Percentiles rank a stretch among this genome's conserved stretches.
phyloP scores from a whole-genome alignment of 768 basidiomycete genomes.

The Inosperma sp. region DNA sequence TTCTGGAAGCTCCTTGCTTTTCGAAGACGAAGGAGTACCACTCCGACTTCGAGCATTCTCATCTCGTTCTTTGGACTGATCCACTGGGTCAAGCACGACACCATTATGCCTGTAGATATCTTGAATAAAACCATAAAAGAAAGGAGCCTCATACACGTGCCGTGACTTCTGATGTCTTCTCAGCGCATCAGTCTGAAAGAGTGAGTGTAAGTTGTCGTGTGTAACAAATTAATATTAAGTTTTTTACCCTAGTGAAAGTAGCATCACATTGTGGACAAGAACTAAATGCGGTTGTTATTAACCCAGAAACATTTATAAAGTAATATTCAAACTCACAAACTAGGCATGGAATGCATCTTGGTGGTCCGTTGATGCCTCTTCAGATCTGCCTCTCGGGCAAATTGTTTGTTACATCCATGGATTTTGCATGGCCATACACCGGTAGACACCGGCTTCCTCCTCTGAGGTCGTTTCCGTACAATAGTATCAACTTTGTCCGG shows the following conservation, averaged over 20 bases:
- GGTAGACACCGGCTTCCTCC: constrained; percentile 47
- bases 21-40: constrained; percentile 40
- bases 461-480: not conserved
- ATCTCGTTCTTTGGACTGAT: constrained; percentile 28
- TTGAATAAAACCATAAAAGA: constrained; percentile 1
- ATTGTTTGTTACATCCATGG: constrained; percentile 76
- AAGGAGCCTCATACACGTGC: constrained; percentile 32
- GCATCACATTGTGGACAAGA: constrained; percentile 78
- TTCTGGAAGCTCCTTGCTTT: constrained; percentile 37
- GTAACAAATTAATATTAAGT: constrained; percentile 22
- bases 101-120: constrained; percentile 54
- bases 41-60: constrained; percentile 46
- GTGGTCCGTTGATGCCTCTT: constrained; percentile 80
- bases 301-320: constrained; percentile 6
- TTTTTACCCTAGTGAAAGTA: constrained; percentile 66
- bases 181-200: constrained; percentile 68
- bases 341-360: constrained; percentile 68
- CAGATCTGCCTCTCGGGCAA: constrained; percentile 77
- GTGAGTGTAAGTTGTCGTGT: constrained; percentile 15
- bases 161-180: constrained; percentile 76
- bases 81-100: constrained; percentile 52
- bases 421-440: constrained; percentile 78
- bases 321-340: constrained; percentile 48
- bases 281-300: constrained; percentile 31
- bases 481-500: not conserved